Evolutionary conservation across 805 yeast species (phyloP), one percentile per base, ranked within the genome.

Genomic region (Blastobotrys americana): DNA sequence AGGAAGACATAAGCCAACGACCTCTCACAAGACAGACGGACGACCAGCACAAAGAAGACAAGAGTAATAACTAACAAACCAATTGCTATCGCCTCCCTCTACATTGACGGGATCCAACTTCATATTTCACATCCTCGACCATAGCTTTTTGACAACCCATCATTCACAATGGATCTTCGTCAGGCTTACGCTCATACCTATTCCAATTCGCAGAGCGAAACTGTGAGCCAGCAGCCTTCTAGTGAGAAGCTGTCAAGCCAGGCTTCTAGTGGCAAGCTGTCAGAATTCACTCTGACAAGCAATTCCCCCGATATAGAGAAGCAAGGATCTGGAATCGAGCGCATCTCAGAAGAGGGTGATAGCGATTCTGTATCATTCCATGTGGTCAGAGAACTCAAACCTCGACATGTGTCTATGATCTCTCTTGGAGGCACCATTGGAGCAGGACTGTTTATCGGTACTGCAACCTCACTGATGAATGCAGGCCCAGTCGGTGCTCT

Each of bases 371-470:
- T 34, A 5, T 37, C 42, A 8, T 23, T 33, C 20, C 35, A 36
- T 6, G 39, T 36, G 19, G 34, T 15, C 19, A 63, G 90, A 38
- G 70, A 71, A 22, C 67, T 84, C 44, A 65, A 71, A 48, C 77
- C 79, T 43, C 69, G 95, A 47, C 95, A 87, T 64, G 78, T 85
- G 20, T 87, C 84, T 56, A 69, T 85, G 43, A 78, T 85, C 49
- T 83, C 86, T 9, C 80, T 85, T 19, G 87, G 90, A 16, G 93
- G 90, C 42, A 81, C 86, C 34, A 82, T 84, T 51, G 94, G 94
- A 34, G 81, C 90, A 1, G 90, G 84, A 5, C 65, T 84, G 4
- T 84, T 84, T 52, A 87, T 83, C 3, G 74, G 85, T 20, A 80
- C 82, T 45, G 88, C 88, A 10, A 63, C 69, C 39, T 83, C 78